Evolutionary conservation across 257 asterid species (phyloP).

Genomic region (Eucommia ulmoides): DNA sequence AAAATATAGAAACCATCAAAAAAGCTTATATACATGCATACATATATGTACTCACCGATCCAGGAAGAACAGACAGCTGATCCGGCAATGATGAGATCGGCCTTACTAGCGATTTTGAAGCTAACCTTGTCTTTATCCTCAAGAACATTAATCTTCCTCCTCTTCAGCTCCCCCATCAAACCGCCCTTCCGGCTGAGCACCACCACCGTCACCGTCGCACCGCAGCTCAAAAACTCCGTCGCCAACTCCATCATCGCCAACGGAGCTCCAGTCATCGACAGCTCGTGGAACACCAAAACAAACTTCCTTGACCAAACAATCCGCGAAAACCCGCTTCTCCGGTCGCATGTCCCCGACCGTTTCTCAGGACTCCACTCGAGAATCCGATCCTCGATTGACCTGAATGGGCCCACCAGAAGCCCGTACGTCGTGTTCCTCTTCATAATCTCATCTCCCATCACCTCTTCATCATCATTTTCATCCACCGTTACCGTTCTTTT

Average conservation of each 20-base stretch:
- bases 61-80: constrained; percentile 92
- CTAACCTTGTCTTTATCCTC: constrained; percentile 68
- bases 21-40: too few species aligned
- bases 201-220: constrained; percentile 76
- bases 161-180: constrained; percentile 65
- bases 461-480: constrained; percentile 37
- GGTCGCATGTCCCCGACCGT: constrained; percentile 85
- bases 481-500: constrained; percentile 27
- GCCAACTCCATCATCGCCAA: constrained; percentile 98
- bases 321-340: constrained; percentile 92
- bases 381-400: constrained; percentile 65
- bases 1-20: constrained; percentile 1
- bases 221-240: constrained; percentile 91
- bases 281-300: constrained; percentile 85
- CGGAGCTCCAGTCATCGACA: constrained; percentile 98
- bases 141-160: constrained; percentile 87
- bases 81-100: constrained; percentile 92
- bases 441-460: constrained; percentile 64
- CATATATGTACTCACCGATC: constrained; percentile 58
- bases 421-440: constrained; percentile 65
- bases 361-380: constrained; percentile 89
- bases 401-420: constrained; percentile 83
- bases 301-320: constrained; percentile 97
- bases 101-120: constrained; percentile 89
- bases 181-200: constrained; percentile 83